Base-by-base conservation (phyloP, 1,139 yeast genomes). In the Suhomyces taliae region DNA sequence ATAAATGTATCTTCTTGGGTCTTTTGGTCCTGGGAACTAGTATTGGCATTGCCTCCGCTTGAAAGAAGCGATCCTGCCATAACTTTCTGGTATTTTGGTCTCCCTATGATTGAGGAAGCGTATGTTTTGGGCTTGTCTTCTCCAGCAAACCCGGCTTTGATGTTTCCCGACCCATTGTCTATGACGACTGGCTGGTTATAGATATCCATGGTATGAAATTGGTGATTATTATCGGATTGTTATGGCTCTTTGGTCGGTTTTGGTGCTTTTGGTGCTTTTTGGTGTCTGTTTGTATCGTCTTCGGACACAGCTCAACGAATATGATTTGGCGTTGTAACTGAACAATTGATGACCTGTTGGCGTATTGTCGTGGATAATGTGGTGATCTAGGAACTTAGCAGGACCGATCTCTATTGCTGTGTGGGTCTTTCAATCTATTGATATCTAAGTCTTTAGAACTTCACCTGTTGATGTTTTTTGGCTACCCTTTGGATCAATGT, bases 121-220 rank as follows among this genome's bases (percentile, higher is more conserved):
- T 70, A 77, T 36, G 81, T 65, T 56, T 81, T 78, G 3, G 98
- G 98, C 55, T 74, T 78, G 47, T 89, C 95, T 56, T 88, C 95
- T 14, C 97, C 97, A 1, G 97, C 96, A 67, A 91, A 88, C 1
- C 98, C 98, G 0, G 96, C 90, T 62, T 90, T 87, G 47, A 90
- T 74, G 42, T 80, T 78, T 2, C 96, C 96, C 5, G 96, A 85
- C n/a, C 98, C 98, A 70, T 89, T 90, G 65, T 91, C 98, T 34
- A 91, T 76, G 35, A 91, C 97, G 41, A 91, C 82, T 2, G 97
- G 97, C 66, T 91, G 97, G 66, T 90, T 91, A 51, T 74, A 75
- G 39, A 75, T 63, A 27, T 51, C 54, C 53, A 49, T 47, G 38
- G 40, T 29, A 15, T 11, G 2, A 36, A 3, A 4, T 27, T n/a